These are phyloP conservation scores for Geranomyces michiganensis DNA, from an alignment of 192 early-diverging fungal genomes.

Conservation along the genomic window DNA sequence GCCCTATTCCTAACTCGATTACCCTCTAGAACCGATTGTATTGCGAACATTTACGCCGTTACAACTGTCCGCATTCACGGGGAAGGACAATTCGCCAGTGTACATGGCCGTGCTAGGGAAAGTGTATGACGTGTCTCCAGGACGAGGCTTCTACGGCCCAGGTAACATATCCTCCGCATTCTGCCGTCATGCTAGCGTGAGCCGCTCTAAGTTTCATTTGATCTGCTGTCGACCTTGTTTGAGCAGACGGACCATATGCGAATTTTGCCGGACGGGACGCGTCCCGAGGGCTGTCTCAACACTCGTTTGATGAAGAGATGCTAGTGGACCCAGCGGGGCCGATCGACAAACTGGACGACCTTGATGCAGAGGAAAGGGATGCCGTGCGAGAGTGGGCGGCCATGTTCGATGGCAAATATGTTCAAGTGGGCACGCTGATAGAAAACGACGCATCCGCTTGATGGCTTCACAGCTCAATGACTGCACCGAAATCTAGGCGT, in stretches of 20 bases:
- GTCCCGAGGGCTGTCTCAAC: slow-evolving; percentile 86
- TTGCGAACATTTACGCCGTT: slow-evolving; percentile 77
- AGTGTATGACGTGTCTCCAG: slow-evolving; percentile 87
- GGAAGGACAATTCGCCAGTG: slow-evolving; percentile 57
- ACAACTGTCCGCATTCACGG: slow-evolving; percentile 75
- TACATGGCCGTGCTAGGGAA: slow-evolving; percentile 81
- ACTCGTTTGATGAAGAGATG: slow-evolving; percentile 80
- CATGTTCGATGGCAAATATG: slow-evolving; percentile 81
- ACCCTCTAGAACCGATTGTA: slow-evolving; percentile 17
- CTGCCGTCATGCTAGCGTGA: too few species aligned
- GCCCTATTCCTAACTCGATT: background rate
- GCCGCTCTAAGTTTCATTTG: too few species aligned
- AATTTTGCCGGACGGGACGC: slow-evolving; percentile 98
- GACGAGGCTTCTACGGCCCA: slow-evolving; percentile 89
- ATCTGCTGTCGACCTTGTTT: background rate
- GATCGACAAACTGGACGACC: slow-evolving; percentile 80
- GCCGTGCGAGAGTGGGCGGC: slow-evolving; percentile 77
- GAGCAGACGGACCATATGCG: slow-evolving; percentile 82
- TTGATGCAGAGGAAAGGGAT: slow-evolving; percentile 72
- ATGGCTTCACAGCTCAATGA: too few species aligned
- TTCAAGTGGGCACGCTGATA: background rate
- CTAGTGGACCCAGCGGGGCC: slow-evolving; percentile 68
- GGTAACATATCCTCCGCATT: slow-evolving; percentile 54
- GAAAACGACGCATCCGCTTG: too few species aligned
- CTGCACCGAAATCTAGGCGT: too few species aligned